These are phyloP conservation scores for Hypoxylon intermedium DNA, from an alignment of 495 filamentous ascomycete species.

Conservation along the genomic window DNA sequence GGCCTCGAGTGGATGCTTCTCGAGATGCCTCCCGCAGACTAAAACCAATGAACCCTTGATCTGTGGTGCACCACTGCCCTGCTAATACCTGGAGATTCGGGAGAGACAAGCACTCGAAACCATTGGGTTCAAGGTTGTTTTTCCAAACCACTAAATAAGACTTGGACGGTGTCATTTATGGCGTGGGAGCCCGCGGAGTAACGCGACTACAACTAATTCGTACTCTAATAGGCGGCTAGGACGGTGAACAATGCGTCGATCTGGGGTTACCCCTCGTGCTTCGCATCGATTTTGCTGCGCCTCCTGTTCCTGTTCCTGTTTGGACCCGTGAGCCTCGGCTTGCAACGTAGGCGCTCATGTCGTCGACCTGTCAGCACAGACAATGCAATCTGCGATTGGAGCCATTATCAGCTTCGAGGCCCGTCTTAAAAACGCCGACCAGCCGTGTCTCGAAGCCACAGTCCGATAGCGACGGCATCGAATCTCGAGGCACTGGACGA, in stretches of 20 bases:
- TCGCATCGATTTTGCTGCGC: constrained; percentile 15
- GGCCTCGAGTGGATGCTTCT: constrained; percentile 20
- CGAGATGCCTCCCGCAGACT: constrained; percentile 17
- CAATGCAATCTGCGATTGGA: no score
- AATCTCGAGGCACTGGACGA: no score
- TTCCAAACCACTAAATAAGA: constrained; percentile 2
- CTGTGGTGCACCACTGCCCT: background rate
- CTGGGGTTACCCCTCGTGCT: constrained; percentile 17
- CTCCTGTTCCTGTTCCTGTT: no score
- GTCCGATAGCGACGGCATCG: no score
- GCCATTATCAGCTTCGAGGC: no score
- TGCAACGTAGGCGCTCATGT: constrained; percentile 30
- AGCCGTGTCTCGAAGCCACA: no score
- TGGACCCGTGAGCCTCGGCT: constrained; percentile 27
- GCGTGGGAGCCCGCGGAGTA: background rate
- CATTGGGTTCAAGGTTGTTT: no score
- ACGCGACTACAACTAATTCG: no score
- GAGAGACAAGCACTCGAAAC: constrained; percentile 5
- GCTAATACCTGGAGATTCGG: background rate
- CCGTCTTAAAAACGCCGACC: no score
- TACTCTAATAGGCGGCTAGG: no score
- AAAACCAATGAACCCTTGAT: constrained; percentile 15
- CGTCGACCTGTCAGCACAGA: no score
- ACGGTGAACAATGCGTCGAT: constrained; percentile 4
- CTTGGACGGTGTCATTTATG: constrained; percentile 9